A percentile compares a stretch with the other conserved stretches of the same genome.
These are phyloP conservation scores for Pseudocercospora musae DNA, from an alignment of 2,329 filamentous ascomycete genomes.

Conservation along the genomic window DNA sequence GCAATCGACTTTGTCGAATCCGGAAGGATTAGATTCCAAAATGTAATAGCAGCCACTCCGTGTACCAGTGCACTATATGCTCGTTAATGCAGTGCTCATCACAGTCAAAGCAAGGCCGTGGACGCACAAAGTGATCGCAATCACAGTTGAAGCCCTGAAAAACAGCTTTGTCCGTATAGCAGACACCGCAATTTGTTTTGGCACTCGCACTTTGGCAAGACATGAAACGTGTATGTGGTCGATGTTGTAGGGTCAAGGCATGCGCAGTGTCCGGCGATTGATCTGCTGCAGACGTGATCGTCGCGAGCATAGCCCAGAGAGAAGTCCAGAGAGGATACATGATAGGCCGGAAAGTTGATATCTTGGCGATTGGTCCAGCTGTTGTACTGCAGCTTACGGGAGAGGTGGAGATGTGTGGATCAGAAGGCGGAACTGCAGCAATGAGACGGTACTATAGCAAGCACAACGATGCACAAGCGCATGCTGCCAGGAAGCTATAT, in stretches of 20 bases:
- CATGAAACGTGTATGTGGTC: background rate
- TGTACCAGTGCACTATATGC: background rate
- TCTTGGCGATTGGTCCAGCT: too few relatives aligned
- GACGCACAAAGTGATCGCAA: background rate
- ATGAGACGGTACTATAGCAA: too few relatives aligned
- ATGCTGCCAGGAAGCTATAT: too few relatives aligned
- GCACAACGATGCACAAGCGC: too few relatives aligned
- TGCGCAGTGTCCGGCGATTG: background rate
- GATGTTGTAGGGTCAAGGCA: background rate
- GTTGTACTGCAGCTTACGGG: too few relatives aligned
- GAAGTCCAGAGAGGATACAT: background rate
- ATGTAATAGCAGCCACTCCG: background rate
- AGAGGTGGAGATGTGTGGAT: too few relatives aligned
- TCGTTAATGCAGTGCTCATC: background rate
- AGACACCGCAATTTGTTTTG: background rate
- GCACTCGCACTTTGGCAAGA: background rate
- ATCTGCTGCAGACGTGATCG: background rate
- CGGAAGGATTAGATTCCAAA: background rate
- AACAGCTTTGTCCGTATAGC: background rate
- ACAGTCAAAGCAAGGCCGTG: background rate
- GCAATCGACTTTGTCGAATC: background rate
- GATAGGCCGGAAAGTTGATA: too few relatives aligned
- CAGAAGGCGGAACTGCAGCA: background rate
- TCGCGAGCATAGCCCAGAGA: background rate
- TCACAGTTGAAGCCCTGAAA: background rate